Evolutionary conservation across 2,329 filamentous ascomycete species (phyloP).

Genomic region (Fusarium mundagurra): DNA sequence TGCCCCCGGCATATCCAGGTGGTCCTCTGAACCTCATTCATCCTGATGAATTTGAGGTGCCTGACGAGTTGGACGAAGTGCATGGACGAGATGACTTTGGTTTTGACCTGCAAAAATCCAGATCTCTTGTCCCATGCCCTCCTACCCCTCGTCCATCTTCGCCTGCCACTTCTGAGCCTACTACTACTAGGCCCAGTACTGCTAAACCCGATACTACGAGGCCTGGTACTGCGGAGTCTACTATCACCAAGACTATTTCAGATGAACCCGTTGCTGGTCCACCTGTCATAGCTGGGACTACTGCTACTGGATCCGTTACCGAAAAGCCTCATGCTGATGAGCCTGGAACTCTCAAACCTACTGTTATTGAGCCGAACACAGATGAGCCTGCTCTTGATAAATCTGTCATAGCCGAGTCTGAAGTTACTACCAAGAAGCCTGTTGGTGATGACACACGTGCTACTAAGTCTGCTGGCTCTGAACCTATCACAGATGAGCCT

Average conservation of each 20-base stretch:
- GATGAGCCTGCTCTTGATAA: background rate
- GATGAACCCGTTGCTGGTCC: too few relatives aligned
- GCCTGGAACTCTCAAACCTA: background rate
- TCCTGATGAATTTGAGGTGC: background rate
- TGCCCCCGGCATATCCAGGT: background rate
- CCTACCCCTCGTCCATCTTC: background rate
- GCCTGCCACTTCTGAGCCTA: too few relatives aligned
- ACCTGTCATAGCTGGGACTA: background rate
- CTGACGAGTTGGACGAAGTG: background rate
- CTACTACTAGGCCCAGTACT: background rate
- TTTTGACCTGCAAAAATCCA: background rate
- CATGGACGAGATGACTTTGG: background rate
- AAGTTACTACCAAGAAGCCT: background rate
- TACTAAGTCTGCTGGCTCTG: background rate
- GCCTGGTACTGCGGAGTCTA: background rate
- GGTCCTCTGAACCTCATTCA: background rate
- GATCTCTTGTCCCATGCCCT: background rate
- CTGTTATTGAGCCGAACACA: background rate
- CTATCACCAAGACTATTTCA: background rate
- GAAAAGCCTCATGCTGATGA: too few relatives aligned
- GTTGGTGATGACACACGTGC: rapidly evolving
- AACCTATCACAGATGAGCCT: background rate
- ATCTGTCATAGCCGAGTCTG: background rate
- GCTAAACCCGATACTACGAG: background rate
- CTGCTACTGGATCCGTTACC: background rate